These are phyloP conservation scores for Eleusine coracana DNA, from an alignment of 176 grass and related monocot genomes.

Conservation along the genomic window DNA sequence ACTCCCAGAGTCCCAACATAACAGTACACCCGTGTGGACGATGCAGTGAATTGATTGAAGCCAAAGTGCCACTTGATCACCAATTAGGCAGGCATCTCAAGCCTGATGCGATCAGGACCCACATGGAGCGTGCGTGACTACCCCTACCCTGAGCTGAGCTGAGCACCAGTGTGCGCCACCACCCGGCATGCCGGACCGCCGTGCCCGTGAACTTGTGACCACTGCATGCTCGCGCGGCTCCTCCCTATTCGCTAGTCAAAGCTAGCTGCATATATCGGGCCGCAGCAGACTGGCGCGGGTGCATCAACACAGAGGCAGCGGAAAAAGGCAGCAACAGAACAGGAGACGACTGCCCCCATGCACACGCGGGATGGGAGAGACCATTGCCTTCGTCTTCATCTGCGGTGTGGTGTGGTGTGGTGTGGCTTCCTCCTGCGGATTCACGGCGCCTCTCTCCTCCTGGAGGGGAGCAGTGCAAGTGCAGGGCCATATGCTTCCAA, in stretches of 20 bases:
- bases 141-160: neutral
- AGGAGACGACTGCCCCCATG: neutral
- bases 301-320: constrained; percentile 32
- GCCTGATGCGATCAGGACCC: neutral
- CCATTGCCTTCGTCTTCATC: neutral
- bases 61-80: neutral
- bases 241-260: constrained; percentile 31
- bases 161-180: too few relatives aligned
- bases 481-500: neutral
- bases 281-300: constrained; percentile 28
- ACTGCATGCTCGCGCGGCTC: neutral
- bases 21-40: neutral
- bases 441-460: constrained; percentile 1
- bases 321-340: neutral
- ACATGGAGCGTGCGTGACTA: neutral
- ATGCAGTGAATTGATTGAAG: neutral
- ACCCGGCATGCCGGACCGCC: neutral
- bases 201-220: neutral
- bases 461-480: neutral
- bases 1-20: neutral
- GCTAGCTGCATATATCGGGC: constrained; percentile 33
- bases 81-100: neutral
- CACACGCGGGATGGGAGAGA: neutral
- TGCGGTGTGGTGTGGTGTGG: neutral
- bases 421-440: neutral